These are phyloP conservation scores for Penicillium sp. DNA, from an alignment of 2,329 filamentous ascomycete species.

Conservation along the genomic window DNA sequence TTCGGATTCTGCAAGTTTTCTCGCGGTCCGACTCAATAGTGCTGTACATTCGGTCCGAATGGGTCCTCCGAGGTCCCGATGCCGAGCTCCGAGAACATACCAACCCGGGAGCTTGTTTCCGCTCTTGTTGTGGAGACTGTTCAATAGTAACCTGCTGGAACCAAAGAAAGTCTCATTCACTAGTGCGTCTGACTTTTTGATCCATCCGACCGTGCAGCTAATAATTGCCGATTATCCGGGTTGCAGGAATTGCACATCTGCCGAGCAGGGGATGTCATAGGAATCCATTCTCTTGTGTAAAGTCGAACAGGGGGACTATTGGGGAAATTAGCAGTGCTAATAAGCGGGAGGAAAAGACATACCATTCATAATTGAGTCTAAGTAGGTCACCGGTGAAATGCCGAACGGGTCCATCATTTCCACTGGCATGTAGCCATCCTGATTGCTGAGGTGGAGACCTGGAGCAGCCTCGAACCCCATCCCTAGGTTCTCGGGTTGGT, in stretches of 20 bases:
- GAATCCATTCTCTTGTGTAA: conserved; percentile 18
- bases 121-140: neutral
- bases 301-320: conserved; percentile 26
- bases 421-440: conserved; percentile 6
- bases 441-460: neutral
- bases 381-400: conserved; percentile 26
- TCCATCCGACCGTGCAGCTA: neutral
- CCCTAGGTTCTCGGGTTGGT: neutral
- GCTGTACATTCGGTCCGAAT: neutral
- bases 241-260: neutral
- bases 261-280: neutral
- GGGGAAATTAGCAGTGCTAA: neutral
- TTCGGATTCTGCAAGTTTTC: neutral
- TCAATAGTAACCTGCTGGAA: neutral
- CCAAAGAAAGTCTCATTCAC: neutral
- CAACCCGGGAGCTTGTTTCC: neutral
- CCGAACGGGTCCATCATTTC: conserved; percentile 18
- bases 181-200: neutral
- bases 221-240: neutral
- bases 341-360: neutral
- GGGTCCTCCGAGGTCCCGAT: conserved; percentile 8
- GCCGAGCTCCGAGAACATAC: neutral
- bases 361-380: conserved; percentile 34
- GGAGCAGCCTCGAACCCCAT: neutral
- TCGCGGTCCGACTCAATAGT: neutral